A percentile compares a stretch with the other conserved stretches of the same genome.
These are phyloP conservation scores for Staphylotrichum tortipilum DNA, from an alignment of 495 filamentous ascomycete genomes.

Conservation along the genomic window DNA sequence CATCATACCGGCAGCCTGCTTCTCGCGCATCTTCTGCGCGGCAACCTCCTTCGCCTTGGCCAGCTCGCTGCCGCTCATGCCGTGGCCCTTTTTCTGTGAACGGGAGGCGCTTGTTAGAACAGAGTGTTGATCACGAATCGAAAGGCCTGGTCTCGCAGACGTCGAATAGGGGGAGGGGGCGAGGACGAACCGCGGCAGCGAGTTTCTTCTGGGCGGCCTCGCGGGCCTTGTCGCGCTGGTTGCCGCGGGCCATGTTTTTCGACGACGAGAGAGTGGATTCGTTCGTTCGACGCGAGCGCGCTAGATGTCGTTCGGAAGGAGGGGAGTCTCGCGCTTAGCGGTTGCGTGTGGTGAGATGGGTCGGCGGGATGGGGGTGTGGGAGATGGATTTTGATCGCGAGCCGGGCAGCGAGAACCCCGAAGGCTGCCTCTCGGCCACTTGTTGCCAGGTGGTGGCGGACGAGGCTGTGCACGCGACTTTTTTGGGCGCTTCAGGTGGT, in stretches of 20 bases:
- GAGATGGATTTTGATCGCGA: not conserved
- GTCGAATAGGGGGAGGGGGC: constrained; percentile 7
- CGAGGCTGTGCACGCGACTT: constrained; percentile 10
- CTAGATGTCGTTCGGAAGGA: not conserved
- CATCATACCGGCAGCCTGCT: constrained; percentile 79
- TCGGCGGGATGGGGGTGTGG: not conserved
- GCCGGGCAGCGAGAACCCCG: not conserved
- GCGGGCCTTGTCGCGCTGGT: constrained; percentile 84
- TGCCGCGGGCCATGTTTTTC: constrained; percentile 83
- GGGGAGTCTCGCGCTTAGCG: not conserved
- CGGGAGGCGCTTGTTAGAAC: constrained; percentile 6
- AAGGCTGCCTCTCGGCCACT: constrained; percentile 4
- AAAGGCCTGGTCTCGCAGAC: too few relatives aligned
- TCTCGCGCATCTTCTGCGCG: constrained; percentile 80
- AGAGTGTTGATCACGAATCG: too few relatives aligned
- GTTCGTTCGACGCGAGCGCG: not conserved
- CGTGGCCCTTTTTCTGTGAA: constrained; percentile 51
- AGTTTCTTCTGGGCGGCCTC: constrained; percentile 68
- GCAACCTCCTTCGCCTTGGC: constrained; percentile 63
- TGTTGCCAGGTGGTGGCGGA: not conserved
- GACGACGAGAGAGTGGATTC: not conserved
- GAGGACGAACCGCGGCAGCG: constrained; percentile 41
- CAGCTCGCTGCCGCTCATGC: constrained; percentile 59
- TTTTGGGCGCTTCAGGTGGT: constrained; percentile 16
- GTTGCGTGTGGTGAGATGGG: not conserved